Base-by-base conservation (phyloP, 352 stramenopile species). In the Blastocystis sp. region DNA sequence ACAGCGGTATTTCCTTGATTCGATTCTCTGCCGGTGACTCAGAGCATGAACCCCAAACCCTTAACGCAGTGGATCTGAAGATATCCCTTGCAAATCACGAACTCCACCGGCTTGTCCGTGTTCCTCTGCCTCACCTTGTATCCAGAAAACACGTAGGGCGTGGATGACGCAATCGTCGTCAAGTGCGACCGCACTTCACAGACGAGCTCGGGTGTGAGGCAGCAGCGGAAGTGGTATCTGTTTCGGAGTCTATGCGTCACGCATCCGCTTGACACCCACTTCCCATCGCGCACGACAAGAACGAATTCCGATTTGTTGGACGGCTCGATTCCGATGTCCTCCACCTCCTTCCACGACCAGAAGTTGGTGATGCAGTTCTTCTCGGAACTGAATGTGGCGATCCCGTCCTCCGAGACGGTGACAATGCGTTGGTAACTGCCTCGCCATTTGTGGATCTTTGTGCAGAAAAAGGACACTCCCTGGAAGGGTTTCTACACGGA, bases 371-470 rank as follows among this genome's bases (percentile, higher is more conserved):
- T 26, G 4, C 29, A 55, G n/a, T 41, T 29, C n/a, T 59, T 69
- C 13, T 85, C 74, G 16, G 41, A 31, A 29, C 70, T 85, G 21
- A 59, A 67, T 26, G 74, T 85, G 37, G 50, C 24, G 26, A 85
- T 69, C 26, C 74, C 74, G 19, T 85, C 74, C 37, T 16, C 26
- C 1, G 74, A 85, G n/a, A 85, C 41, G 1, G 24, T 31, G 12
- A 85, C 55, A 41, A 85, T 19, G 59, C 74, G 74, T 26, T 29
- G 21, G 50, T 85, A 85, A n/a, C 6, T 67, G 0, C 74, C 74
- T 69, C 66, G 67, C 74, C 74, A 85, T 24, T 85, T 85, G 29
- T 51, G 51, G 9, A 85, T 29, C 61, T 85, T 85, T 29, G n/a
- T 62, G 45, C 74, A 85, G 9, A 67, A 67, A 29, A 69, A 85